Percentiles rank a stretch among this genome's conserved stretches.
Evolutionary conservation across 2,329 filamentous ascomycete genomes (phyloP).

Genomic region (Pezicula radicicola): DNA sequence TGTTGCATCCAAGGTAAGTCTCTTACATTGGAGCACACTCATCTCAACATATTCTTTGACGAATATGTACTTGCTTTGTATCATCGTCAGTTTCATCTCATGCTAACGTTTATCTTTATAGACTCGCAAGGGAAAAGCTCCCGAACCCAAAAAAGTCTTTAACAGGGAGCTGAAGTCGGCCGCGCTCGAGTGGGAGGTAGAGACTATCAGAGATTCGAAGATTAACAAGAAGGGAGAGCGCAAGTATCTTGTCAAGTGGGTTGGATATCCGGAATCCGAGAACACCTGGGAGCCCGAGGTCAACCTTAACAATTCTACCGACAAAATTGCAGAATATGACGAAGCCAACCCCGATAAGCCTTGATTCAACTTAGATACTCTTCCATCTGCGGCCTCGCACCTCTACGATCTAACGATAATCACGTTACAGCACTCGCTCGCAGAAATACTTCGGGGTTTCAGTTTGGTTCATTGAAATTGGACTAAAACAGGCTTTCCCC

Average conservation of each 20-base stretch:
- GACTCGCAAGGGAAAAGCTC: not conserved
- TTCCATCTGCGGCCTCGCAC: not conserved
- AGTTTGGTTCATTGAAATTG: too few relatives aligned
- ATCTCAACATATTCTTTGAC: too few relatives aligned
- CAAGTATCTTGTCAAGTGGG: slow-evolving; percentile 13
- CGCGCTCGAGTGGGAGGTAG: slow-evolving; percentile 9
- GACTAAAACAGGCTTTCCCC: too few relatives aligned
- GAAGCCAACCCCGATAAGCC: slow-evolving; percentile 3
- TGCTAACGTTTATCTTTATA: too few relatives aligned
- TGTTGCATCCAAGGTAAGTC: too few relatives aligned
- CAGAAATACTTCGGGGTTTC: too few relatives aligned
- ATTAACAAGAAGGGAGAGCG: not conserved
- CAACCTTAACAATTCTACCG: slow-evolving; percentile 7
- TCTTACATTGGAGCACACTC: too few relatives aligned
- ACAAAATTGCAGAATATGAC: slow-evolving; percentile 7
- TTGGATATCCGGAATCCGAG: slow-evolving; percentile 3
- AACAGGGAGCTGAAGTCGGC: not conserved
- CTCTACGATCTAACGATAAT: not conserved
- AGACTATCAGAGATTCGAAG: slow-evolving; percentile 10
- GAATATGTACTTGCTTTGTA: too few relatives aligned
- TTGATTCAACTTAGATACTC: not conserved
- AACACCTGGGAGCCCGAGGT: slow-evolving; percentile 16
- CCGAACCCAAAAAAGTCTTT: not conserved
- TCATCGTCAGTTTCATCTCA: too few relatives aligned
- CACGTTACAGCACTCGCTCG: too few relatives aligned